phyloP scores from a whole-genome alignment of 345 rosid species.

The Eucalyptus regnans region DNA sequence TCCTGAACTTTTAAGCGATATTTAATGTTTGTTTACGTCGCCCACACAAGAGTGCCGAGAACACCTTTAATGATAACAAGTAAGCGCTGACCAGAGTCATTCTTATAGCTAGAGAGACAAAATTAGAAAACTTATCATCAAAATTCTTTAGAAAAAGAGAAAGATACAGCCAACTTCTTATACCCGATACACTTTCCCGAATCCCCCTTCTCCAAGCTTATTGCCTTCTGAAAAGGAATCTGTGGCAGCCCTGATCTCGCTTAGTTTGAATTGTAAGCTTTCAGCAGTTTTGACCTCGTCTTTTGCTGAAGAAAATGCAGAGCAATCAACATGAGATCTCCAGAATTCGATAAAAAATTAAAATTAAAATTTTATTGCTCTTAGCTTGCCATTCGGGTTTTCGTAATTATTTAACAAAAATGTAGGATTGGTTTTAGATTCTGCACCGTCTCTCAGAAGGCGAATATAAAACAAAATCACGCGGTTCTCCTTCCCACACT shows the following conservation, averaged over 20 bases:
- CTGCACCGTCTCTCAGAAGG: neutral
- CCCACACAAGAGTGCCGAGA: too few species aligned
- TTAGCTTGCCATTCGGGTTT: neutral
- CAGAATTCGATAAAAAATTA: neutral
- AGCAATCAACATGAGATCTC: neutral
- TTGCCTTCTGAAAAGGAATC: slow-evolving; percentile 21
- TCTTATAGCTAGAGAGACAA: too few species aligned
- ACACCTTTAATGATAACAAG: too few species aligned
- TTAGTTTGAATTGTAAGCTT: neutral
- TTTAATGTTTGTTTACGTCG: too few species aligned
- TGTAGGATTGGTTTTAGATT: neutral
- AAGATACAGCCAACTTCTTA: too few species aligned
- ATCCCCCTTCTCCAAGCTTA: slow-evolving; percentile 52
- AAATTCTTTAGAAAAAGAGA: too few species aligned
- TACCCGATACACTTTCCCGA: slow-evolving; percentile 44
- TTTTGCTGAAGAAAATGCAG: neutral
- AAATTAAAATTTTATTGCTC: accelerated
- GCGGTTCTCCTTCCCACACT: neutral
- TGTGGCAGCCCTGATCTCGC: slow-evolving; percentile 3
- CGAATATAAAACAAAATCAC: neutral
- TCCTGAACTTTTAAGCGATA: too few species aligned
- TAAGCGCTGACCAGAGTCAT: too few species aligned
- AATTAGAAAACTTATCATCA: too few species aligned
- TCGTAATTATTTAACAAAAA: too few species aligned
- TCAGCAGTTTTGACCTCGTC: neutral